Evolutionary conservation across 768 basidiomycete genomes (phyloP).

Genomic region (Amanita molliuscula): DNA sequence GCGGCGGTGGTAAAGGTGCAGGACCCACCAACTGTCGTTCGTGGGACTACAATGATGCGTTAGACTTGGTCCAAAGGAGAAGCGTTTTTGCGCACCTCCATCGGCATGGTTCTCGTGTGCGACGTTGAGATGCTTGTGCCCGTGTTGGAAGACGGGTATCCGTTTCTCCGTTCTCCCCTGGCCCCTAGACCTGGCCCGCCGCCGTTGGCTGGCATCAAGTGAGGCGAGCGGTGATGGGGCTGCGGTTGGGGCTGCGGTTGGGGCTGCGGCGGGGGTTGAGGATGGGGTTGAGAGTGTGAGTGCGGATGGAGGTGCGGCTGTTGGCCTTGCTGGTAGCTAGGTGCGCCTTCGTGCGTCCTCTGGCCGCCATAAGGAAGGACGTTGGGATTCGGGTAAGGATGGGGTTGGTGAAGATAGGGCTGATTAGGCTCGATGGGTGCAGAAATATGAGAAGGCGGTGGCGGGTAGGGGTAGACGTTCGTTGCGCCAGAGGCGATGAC

Average conservation of each 20-base stretch:
- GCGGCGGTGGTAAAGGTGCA: background rate
- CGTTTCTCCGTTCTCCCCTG: background rate
- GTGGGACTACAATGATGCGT: background rate
- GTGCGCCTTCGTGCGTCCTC: background rate
- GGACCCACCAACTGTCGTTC: conserved; percentile 1
- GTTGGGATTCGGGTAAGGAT: background rate
- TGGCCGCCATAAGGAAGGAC: background rate
- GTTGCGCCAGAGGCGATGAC: background rate
- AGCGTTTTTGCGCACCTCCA: too few relatives aligned
- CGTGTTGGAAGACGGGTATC: background rate
- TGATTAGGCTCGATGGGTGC: background rate
- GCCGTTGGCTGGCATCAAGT: conserved; percentile 2
- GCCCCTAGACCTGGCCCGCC: background rate
- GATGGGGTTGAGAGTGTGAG: background rate
- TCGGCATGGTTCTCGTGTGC: background rate
- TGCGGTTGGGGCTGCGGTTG: background rate
- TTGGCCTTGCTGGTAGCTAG: background rate
- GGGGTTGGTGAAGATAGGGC: background rate
- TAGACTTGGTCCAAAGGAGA: too few relatives aligned
- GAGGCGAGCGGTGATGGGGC: background rate
- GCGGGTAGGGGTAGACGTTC: background rate
- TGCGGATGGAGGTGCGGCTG: background rate
- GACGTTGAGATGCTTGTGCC: background rate
- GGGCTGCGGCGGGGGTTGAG: background rate
- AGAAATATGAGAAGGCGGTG: background rate